phyloP scores from a whole-genome alignment of 352 stramenopile genomes.

The Peronospora farinosa region DNA sequence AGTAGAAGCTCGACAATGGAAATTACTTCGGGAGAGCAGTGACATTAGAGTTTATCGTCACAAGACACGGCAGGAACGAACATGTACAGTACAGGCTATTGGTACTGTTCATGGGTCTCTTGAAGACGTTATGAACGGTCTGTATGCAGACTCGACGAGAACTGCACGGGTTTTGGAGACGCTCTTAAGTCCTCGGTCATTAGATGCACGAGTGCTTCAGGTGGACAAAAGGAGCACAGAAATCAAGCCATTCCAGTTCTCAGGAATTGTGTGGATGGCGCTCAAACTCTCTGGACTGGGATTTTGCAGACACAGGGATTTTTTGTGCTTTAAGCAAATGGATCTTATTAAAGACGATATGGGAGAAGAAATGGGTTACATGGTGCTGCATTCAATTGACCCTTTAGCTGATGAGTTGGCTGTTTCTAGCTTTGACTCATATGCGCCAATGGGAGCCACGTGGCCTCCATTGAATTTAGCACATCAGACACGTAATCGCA shows the following conservation, averaged over 20 bases:
- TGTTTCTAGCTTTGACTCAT: constrained; percentile 13
- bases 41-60: constrained; percentile 59
- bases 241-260: constrained; percentile 59
- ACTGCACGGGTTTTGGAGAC: constrained; percentile 55
- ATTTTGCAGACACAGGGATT: constrained; percentile 60
- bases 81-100: constrained; percentile 47
- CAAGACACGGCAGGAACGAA: constrained; percentile 36
- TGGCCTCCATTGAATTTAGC: constrained; percentile 19
- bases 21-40: constrained; percentile 52
- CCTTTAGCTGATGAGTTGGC: constrained; percentile 26
- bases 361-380: constrained; percentile 58
- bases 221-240: constrained; percentile 60
- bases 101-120: constrained; percentile 59
- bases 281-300: constrained; percentile 46
- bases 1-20: constrained; percentile 41
- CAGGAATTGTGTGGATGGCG: constrained; percentile 65
- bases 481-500: constrained; percentile 12
- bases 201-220: constrained; percentile 58
- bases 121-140: constrained; percentile 64
- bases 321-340: constrained; percentile 81
- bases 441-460: constrained; percentile 19
- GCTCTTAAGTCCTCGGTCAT: constrained; percentile 47
- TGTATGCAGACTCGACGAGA: constrained; percentile 71
- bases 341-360: constrained; percentile 46
- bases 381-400: constrained; percentile 70